Percentiles rank a stretch among this genome's conserved stretches.
Conservation (phyloP, 805 yeast genomes). For the Pichia gijzeniarum region DNA sequence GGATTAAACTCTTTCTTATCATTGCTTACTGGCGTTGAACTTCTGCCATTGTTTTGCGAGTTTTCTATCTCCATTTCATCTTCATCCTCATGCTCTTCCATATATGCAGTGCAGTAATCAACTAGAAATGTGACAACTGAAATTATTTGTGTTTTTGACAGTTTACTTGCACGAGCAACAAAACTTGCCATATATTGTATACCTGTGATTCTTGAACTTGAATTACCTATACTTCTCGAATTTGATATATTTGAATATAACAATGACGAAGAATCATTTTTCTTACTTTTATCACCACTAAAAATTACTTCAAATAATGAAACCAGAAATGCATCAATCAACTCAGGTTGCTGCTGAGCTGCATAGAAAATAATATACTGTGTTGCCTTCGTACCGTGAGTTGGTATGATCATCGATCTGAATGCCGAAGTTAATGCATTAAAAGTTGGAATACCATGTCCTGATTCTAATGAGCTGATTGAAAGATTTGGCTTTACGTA, state of each 20-base stretch:
- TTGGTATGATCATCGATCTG: constrained; percentile 78
- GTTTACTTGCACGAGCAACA: constrained; percentile 75
- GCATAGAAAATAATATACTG: constrained; percentile 79
- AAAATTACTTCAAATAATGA: constrained; percentile 79
- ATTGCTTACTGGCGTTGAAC: not conserved
- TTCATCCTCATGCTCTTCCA: constrained; percentile 80
- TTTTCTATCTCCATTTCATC: constrained; percentile 55
- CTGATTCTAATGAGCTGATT: constrained; percentile 45
- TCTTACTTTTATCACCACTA: constrained; percentile 32
- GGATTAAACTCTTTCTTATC: constrained; percentile 8
- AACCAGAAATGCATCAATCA: constrained; percentile 80
- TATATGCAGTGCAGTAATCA: constrained; percentile 78
- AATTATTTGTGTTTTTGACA: constrained; percentile 65
- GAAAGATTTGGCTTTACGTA: constrained; percentile 45
- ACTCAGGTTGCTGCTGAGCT: constrained; percentile 74
- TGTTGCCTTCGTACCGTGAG: constrained; percentile 83
- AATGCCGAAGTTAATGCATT: constrained; percentile 71
- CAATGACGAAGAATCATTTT: not conserved
- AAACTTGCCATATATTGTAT: constrained; percentile 89
- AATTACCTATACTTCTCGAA: not conserved
- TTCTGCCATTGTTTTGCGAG: constrained; percentile 1
- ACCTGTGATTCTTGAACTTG: constrained; percentile 60
- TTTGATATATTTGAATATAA: not conserved
- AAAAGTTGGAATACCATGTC: constrained; percentile 62
- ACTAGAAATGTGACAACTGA: constrained; percentile 78